These are phyloP conservation scores for Cyberlindnera lachancei DNA, from an alignment of 805 yeast genomes.

Conservation along the genomic window DNA sequence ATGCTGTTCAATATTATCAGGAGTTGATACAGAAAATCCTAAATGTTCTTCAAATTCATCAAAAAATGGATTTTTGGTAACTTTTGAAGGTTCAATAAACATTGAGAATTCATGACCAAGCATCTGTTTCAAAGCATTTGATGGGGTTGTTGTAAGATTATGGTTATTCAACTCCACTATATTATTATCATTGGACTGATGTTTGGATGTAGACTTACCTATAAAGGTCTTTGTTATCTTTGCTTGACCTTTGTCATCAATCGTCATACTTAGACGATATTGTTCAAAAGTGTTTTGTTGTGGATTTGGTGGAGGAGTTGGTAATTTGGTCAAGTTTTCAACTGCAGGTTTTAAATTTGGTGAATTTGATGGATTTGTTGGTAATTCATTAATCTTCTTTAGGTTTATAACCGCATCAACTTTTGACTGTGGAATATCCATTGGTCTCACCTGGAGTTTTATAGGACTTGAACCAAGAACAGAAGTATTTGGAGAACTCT, in stretches of 20 bases:
- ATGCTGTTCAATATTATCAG: background rate
- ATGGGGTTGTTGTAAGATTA: conserved; percentile 6
- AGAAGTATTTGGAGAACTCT: conserved; percentile 17
- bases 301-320: background rate
- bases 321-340: too few relatives aligned
- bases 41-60: conserved; percentile 13
- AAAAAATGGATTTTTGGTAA: conserved; percentile 15
- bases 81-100: conserved; percentile 18
- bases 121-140: background rate
- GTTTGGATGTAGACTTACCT: background rate
- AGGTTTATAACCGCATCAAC: background rate
- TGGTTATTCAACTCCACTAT: conserved; percentile 10
- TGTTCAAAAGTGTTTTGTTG: background rate
- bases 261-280: conserved; percentile 12
- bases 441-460: conserved; percentile 20
- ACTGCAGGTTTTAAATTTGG: conserved; percentile 11
- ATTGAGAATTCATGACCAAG: conserved; percentile 7
- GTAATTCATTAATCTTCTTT: conserved; percentile 7
- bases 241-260: conserved; percentile 23
- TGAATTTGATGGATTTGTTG: conserved; percentile 18
- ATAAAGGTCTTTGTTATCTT: conserved; percentile 11
- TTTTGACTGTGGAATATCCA: conserved; percentile 10
- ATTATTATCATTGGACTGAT: background rate
- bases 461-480: conserved; percentile 17
- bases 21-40: conserved; percentile 4